Evolutionary conservation across 176 grass and related monocot species (phyloP).

Genomic region (Hyparrhenia diplandra): DNA sequence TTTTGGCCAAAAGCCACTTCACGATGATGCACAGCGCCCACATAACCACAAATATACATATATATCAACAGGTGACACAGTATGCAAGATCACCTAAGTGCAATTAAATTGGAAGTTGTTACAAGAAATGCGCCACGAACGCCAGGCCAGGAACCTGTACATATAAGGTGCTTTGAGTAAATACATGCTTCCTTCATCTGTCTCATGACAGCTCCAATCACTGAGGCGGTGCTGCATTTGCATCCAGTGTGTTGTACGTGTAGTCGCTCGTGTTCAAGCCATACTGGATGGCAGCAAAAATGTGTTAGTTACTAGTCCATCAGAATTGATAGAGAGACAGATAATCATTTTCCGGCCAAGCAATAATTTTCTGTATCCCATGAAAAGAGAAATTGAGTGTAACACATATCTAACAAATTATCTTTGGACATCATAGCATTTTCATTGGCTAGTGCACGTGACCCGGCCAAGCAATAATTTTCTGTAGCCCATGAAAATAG

Average conservation of each 20-base stretch:
- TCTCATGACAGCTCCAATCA: slow-evolving; percentile 5
- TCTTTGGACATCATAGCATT: neutral
- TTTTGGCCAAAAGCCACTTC: neutral
- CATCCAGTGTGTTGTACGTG: slow-evolving; percentile 27
- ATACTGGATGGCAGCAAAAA: slow-evolving; percentile 18
- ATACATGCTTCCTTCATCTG: neutral
- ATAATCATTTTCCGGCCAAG: neutral
- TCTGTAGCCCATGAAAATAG: neutral
- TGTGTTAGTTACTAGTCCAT: neutral
- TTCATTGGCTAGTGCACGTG: neutral
- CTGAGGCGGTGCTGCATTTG: slow-evolving; percentile 15
- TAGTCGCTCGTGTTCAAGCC: slow-evolving; percentile 36
- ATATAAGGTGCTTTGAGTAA: neutral
- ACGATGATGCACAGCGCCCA: neutral
- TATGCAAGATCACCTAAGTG: neutral
- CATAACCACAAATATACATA: slow-evolving; percentile 1
- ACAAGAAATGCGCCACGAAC: neutral
- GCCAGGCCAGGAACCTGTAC: neutral
- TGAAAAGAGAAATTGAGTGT: neutral
- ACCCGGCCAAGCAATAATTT: neutral
- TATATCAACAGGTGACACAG: neutral
- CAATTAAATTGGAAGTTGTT: neutral
- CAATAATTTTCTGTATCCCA: neutral
- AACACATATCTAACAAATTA: neutral
- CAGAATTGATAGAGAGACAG: neutral